Conservation (phyloP, 208 protist genomes). For the Trypanosoma mega region DNA sequence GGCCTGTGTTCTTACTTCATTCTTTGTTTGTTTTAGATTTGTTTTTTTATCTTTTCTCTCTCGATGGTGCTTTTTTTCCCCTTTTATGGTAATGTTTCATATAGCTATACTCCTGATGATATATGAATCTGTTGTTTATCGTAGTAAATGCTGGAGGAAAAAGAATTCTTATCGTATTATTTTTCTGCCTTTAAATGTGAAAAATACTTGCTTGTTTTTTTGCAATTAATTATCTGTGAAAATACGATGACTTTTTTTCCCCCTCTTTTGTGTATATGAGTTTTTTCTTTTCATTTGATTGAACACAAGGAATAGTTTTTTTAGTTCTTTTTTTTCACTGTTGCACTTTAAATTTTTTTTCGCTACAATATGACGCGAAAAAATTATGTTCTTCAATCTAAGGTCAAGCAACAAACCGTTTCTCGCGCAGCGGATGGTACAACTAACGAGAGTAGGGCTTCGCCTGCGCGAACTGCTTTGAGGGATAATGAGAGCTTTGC, state of each 20-base stretch:
- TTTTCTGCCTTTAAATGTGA: too few relatives aligned
- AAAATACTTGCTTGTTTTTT: background rate
- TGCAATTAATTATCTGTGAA: background rate
- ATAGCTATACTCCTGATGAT: too few relatives aligned
- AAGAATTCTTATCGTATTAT: background rate
- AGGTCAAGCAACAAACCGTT: background rate
- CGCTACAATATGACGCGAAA: background rate
- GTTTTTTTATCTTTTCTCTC: conserved; percentile 15
- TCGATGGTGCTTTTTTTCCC: too few relatives aligned
- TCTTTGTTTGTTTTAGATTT: background rate
- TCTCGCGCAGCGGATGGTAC: background rate
- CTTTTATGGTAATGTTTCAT: too few relatives aligned
- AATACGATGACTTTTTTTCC: background rate
- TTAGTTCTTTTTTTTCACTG: background rate
- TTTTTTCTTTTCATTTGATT: background rate
- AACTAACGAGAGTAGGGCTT: background rate
- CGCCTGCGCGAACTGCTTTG: conserved; percentile 15
- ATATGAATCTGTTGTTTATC: background rate
- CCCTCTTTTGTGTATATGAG: background rate
- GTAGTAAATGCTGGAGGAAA: background rate
- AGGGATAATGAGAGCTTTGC: conserved; percentile 25
- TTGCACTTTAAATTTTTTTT: background rate
- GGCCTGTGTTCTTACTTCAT: background rate
- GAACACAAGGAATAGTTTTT: background rate
- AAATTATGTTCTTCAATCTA: background rate